phyloP scores from a whole-genome alignment of 257 asterid genomes.

The Ajuga chamaepitys region DNA sequence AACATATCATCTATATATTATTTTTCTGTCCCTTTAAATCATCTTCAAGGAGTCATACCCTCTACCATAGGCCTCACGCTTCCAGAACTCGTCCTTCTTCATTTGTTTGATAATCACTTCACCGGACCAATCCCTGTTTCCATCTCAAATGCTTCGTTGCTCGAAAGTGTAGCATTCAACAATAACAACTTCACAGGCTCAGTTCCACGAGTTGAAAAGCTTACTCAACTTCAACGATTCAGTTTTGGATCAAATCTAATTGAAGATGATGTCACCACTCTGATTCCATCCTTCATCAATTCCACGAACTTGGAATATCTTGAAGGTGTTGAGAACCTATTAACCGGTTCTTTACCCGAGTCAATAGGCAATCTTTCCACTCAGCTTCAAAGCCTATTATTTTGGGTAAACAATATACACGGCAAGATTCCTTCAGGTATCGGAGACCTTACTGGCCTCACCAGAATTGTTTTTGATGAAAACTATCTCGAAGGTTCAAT shows the following conservation, averaged over 20 bases:
- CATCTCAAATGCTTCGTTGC: constrained; percentile 17
- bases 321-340: constrained; percentile 10
- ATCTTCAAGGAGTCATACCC: constrained; percentile 19
- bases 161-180: neutral
- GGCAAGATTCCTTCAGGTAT: constrained; percentile 34
- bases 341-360: constrained; percentile 29
- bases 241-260: constrained; percentile 3
- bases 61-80: constrained; percentile 14
- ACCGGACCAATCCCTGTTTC: constrained; percentile 22
- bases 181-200: constrained; percentile 19
- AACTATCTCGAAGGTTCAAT: too few relatives aligned
- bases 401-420: constrained; percentile 12
- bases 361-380: constrained; percentile 28
- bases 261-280: constrained; percentile 7
- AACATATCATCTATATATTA: constrained; percentile 19
- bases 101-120: constrained; percentile 9
- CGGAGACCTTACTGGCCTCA: constrained; percentile 19
- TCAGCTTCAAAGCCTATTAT: neutral
- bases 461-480: neutral
- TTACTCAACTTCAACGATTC: neutral
- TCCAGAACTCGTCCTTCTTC: constrained; percentile 1
- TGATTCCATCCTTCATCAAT: constrained; percentile 28
- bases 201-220: too few relatives aligned
- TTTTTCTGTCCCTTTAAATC: neutral
- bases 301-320: constrained; percentile 18